Evolutionary conservation across 2,329 filamentous ascomycete species (phyloP).

Genomic region (Aspergillus eucalypticola): DNA sequence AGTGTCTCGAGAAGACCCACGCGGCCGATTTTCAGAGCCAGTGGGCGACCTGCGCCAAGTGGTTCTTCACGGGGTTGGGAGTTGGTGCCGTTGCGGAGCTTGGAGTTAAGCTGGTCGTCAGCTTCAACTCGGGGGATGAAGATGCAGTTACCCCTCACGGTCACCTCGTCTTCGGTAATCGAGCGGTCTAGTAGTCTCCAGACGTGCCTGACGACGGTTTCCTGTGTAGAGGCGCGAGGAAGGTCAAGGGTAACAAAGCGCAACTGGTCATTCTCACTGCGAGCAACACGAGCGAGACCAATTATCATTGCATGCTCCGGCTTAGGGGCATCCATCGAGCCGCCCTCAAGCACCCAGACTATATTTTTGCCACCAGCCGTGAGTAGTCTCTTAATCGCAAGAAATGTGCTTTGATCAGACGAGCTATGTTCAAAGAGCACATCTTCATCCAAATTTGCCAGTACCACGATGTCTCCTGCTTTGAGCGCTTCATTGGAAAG

Average conservation of each 20-base stretch:
- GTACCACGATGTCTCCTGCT: no score
- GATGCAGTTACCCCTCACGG: background rate
- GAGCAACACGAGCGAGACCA: background rate
- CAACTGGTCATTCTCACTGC: background rate
- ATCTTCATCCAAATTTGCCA: no score
- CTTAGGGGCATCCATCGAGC: background rate
- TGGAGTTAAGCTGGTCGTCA: constrained; percentile 1
- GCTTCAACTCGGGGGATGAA: constrained; percentile 6
- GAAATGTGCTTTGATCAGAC: background rate
- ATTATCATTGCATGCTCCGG: background rate
- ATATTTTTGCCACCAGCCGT: background rate
- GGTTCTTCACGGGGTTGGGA: background rate
- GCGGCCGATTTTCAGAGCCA: background rate
- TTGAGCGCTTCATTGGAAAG: no score
- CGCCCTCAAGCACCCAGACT: background rate
- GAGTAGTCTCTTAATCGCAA: background rate
- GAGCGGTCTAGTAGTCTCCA: background rate
- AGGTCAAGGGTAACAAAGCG: background rate
- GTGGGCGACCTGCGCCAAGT: background rate
- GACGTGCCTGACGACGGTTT: background rate
- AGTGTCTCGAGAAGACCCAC: background rate
- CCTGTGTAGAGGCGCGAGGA: background rate
- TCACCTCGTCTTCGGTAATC: background rate
- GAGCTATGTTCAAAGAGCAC: background rate
- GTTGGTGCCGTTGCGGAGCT: constrained; percentile 1